Conservation (phyloP, 192 early-diverging fungal species). For the Thamnidium elegans region DNA sequence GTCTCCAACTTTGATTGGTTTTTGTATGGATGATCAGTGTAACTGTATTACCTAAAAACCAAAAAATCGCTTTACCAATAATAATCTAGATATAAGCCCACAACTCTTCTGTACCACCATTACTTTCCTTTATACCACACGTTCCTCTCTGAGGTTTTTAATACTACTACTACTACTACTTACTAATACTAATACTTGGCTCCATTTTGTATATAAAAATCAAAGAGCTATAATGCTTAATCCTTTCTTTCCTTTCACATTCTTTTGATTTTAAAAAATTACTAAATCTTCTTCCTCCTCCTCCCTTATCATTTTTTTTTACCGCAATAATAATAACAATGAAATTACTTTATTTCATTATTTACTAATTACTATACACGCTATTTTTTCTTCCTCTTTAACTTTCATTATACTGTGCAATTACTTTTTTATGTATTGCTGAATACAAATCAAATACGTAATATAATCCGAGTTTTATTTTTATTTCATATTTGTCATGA, state of each 20-base stretch:
- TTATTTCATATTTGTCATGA: too few species aligned
- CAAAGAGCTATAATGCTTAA: background rate
- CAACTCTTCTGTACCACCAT: background rate
- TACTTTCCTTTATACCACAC: background rate
- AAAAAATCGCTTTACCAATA: background rate
- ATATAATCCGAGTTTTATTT: too few species aligned
- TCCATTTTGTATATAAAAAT: background rate
- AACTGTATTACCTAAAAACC: constrained; percentile 9
- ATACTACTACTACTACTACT: background rate
- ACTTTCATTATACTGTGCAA: too few species aligned
- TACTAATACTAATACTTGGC: background rate
- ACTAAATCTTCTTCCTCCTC: too few species aligned
- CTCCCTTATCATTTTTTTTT: constrained; percentile 1
- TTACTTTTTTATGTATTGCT: too few species aligned
- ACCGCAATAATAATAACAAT: too few species aligned
- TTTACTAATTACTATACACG: too few species aligned
- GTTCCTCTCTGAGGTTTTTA: background rate
- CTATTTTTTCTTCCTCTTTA: too few species aligned
- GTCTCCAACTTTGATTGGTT: constrained; percentile 8
- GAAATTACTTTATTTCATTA: too few species aligned
- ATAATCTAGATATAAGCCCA: background rate
- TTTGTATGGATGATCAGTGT: constrained; percentile 17
- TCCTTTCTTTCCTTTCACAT: too few species aligned
- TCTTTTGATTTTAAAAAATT: too few species aligned
- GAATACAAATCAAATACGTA: too few species aligned